Evolutionary conservation across 805 yeast genomes (phyloP).

Genomic region (Clavispora santaluciae): DNA sequence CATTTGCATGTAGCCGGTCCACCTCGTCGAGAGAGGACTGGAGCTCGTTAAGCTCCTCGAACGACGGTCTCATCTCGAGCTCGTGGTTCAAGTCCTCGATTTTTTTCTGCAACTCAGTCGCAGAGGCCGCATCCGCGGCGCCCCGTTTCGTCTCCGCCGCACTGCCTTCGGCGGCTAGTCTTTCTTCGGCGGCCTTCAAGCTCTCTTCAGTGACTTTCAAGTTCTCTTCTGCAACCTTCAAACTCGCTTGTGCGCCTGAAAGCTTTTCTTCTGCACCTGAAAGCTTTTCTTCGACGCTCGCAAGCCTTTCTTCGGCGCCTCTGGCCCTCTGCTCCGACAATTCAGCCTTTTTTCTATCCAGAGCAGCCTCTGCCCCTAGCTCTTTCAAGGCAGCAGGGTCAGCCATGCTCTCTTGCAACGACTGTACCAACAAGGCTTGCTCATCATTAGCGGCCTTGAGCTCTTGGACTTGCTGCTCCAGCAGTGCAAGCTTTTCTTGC

Average conservation of each 20-base stretch:
- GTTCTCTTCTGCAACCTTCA: background rate
- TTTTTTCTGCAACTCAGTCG: slow-evolving; percentile 1
- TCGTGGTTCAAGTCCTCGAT: slow-evolving; percentile 28
- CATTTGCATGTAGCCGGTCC: slow-evolving; percentile 34
- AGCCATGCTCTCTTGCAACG: background rate
- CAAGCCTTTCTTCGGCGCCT: too few relatives aligned
- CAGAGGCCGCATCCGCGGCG: background rate
- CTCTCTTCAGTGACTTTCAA: background rate
- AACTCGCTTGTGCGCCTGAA: background rate
- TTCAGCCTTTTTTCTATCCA: too few relatives aligned
- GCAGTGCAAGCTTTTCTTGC: background rate
- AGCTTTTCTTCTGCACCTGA: background rate
- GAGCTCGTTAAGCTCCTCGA: slow-evolving; percentile 39
- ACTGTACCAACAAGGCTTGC: background rate
- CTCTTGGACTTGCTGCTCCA: background rate
- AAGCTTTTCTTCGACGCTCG: background rate
- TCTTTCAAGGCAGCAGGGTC: background rate
- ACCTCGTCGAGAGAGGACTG: slow-evolving; percentile 41
- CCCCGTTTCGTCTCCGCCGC: background rate
- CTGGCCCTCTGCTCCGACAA: too few relatives aligned
- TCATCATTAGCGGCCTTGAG: background rate
- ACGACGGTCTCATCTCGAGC: slow-evolving; percentile 36
- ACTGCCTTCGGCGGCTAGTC: background rate
- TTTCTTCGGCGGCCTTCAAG: background rate
- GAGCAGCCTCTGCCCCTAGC: background rate